Conservation (phyloP, 257 asterid genomes). For the Penstemon eatonii region DNA sequence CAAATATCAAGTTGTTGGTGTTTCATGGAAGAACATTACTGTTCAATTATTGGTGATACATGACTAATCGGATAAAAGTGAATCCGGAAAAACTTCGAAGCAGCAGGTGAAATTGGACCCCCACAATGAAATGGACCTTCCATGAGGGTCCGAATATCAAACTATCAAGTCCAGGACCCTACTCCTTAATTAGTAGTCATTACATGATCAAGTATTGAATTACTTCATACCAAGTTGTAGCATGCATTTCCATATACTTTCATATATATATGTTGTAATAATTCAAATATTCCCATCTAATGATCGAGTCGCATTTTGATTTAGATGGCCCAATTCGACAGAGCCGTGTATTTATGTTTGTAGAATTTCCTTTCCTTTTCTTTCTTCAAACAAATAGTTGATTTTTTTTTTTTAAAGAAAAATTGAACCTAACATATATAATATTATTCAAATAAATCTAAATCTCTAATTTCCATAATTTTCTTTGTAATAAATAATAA, state of each 20-base stretch:
- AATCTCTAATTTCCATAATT: too few relatives aligned
- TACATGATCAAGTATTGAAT: constrained; percentile 33
- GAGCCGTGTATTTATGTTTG: not conserved
- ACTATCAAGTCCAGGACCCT: constrained; percentile 34
- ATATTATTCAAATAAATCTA: not conserved
- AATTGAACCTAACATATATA: not conserved
- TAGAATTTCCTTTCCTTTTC: not conserved
- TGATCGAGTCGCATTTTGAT: constrained; percentile 17
- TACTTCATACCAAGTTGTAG: constrained; percentile 29
- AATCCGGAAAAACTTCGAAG: constrained; percentile 29
- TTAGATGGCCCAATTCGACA: constrained; percentile 6
- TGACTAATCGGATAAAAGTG: constrained; percentile 31
- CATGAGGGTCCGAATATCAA: constrained; percentile 35
- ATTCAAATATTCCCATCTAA: constrained; percentile 16
- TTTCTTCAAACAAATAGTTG: not conserved
- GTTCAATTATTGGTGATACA: constrained; percentile 34
- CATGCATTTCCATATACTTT: constrained; percentile 21
- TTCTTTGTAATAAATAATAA: too few relatives aligned
- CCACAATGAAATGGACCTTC: constrained; percentile 28
- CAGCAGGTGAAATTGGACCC: constrained; percentile 28
- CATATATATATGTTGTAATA: constrained; percentile 17
- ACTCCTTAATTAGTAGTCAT: constrained; percentile 22
- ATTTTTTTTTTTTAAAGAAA: not conserved
- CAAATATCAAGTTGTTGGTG: not conserved
- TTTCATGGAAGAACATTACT: constrained; percentile 22